Conservation (phyloP, 164 flowering plant genomes). For the Dillenia suffruticosa region DNA sequence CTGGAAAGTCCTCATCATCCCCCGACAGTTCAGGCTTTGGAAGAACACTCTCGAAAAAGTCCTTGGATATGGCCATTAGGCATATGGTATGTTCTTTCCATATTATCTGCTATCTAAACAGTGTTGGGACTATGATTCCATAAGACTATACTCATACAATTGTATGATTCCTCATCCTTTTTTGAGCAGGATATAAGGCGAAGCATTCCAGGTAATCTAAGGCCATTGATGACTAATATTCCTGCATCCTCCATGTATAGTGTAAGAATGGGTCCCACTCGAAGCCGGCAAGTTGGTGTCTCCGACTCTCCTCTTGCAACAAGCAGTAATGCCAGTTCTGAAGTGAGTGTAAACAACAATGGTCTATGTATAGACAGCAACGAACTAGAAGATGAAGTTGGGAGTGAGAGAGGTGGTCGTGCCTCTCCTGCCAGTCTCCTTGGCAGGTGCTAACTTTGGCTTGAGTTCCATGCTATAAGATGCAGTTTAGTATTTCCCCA, state of each 20-base stretch:
- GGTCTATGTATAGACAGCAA: conserved; percentile 36
- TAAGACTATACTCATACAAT: background rate
- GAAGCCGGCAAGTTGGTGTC: conserved; percentile 49
- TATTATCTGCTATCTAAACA: background rate
- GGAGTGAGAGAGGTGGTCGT: conserved; percentile 41
- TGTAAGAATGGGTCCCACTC: conserved; percentile 65
- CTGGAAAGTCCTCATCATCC: conserved; percentile 57
- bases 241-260: conserved; percentile 90
- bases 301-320: conserved; percentile 88
- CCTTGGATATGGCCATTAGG: conserved; percentile 91
- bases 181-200: conserved; percentile 72
- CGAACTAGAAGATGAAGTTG: conserved; percentile 45
- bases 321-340: conserved; percentile 90
- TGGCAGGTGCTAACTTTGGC: conserved; percentile 30
- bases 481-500: conserved; percentile 3
- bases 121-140: background rate
- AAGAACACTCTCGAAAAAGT: conserved; percentile 74
- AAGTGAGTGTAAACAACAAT: conserved; percentile 62
- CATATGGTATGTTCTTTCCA: conserved; percentile 65
- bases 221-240: conserved; percentile 71
- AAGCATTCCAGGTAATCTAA: conserved; percentile 58
- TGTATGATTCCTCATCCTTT: too few relatives aligned
- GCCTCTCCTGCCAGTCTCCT: conserved; percentile 52
- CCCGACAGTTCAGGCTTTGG: conserved; percentile 88
- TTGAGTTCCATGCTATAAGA: background rate